Conservation (phyloP, 208 protist species). For the Trypanosoma mega region DNA sequence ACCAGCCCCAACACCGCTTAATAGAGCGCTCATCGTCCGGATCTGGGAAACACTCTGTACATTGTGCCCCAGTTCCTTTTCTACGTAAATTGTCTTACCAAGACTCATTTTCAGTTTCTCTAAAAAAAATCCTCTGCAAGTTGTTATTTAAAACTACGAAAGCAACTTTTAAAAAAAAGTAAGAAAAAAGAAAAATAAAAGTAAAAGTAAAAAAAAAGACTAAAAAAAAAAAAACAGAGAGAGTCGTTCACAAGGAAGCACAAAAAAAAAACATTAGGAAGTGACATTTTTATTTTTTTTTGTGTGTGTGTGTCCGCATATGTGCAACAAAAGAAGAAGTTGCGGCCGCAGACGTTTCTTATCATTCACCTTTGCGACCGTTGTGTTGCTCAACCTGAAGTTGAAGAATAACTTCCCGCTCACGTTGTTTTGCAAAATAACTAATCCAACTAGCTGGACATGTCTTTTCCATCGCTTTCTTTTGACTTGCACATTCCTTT, state of each 20-base stretch:
- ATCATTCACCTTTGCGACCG: constrained; percentile 25
- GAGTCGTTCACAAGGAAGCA: no score
- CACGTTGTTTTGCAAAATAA: constrained; percentile 83
- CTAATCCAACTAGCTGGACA: constrained; percentile 76
- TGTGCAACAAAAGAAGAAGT: no score
- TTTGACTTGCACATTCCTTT: constrained; percentile 53
- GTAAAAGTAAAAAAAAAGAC: no score
- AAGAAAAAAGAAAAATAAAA: constrained; percentile 19
- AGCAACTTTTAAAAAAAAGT: constrained; percentile 11
- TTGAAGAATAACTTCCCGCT: constrained; percentile 80
- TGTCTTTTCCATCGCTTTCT: constrained; percentile 43
- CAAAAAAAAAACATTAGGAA: no score
- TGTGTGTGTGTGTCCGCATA: no score
- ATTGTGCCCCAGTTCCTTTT: constrained; percentile 51
- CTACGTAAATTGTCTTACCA: constrained; percentile 57
- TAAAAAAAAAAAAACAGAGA: no score
- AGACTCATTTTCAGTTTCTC: constrained; percentile 33
- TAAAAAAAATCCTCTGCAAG: not conserved
- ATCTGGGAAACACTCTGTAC: constrained; percentile 60
- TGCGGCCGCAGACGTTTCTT: no score
- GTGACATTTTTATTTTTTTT: no score
- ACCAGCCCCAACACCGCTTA: constrained; percentile 73
- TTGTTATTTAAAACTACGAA: not conserved
- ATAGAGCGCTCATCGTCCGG: constrained; percentile 68
- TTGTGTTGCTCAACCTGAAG: constrained; percentile 72